A percentile compares a stretch with the other conserved stretches of the same genome.
phyloP scores from a whole-genome alignment of 768 basidiomycete genomes.

The Pleurotus ostreatus region DNA sequence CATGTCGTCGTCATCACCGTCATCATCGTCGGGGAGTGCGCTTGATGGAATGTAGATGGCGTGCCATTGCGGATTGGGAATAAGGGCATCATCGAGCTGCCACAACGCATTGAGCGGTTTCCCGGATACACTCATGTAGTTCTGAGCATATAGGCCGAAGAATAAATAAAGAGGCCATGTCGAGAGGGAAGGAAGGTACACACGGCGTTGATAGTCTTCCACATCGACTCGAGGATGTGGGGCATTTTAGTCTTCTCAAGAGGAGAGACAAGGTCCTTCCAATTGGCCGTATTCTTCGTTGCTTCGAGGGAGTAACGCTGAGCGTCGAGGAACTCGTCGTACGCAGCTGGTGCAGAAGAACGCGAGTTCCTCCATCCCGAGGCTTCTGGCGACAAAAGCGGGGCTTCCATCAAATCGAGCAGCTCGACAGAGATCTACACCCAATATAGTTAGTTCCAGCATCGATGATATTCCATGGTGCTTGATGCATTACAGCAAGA shows the following conservation, averaged over 20 bases:
- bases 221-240: conserved; percentile 53
- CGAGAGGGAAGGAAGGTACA: conserved; percentile 21
- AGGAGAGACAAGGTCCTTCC: conserved; percentile 56
- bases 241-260: conserved; percentile 50
- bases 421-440: conserved; percentile 60
- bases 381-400: conserved; percentile 54
- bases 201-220: conserved; percentile 61
- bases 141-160: conserved; percentile 33
- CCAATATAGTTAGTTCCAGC: neutral
- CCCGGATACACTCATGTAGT: conserved; percentile 50
- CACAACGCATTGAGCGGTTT: conserved; percentile 60
- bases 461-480: conserved; percentile 4
- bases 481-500: conserved; percentile 50
- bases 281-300: conserved; percentile 42
- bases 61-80: conserved; percentile 59
- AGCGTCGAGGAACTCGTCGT: conserved; percentile 67
- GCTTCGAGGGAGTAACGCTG: conserved; percentile 59
- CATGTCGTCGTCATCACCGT: conserved; percentile 14
- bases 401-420: conserved; percentile 58
- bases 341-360: conserved; percentile 55
- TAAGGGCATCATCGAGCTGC: conserved; percentile 49
- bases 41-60: conserved; percentile 30
- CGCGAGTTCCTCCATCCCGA: conserved; percentile 45
- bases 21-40: conserved; percentile 1
- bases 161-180: too few species aligned